A percentile compares a stretch with the other conserved stretches of the same genome.
These are phyloP conservation scores for Phylloporus sp. DNA, from an alignment of 768 basidiomycete species.

Conservation along the genomic window DNA sequence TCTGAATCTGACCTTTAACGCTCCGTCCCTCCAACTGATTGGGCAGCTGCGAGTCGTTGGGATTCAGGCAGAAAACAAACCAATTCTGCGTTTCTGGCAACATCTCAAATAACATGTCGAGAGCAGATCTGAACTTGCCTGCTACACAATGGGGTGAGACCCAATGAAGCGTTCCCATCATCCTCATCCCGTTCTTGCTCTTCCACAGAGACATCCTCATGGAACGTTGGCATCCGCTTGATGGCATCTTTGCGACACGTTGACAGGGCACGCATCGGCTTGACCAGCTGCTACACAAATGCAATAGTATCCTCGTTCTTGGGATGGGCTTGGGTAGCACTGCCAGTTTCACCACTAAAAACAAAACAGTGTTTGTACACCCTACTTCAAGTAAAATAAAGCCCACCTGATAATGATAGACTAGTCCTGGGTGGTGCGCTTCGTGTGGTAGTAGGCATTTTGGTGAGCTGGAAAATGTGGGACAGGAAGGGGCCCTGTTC, in stretches of 20 bases:
- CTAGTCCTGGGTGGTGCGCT: no score
- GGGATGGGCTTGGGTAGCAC: conserved; percentile 90
- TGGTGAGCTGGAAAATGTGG: no score
- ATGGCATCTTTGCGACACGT: conserved; percentile 76
- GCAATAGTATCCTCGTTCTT: conserved; percentile 94
- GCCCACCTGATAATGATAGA: no score
- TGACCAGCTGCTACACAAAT: conserved; percentile 86
- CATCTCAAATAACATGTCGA: conserved; percentile 83
- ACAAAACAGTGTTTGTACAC: no score
- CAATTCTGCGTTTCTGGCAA: conserved; percentile 86
- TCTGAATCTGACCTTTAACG: conserved; percentile 88
- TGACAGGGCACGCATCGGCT: conserved; percentile 91
- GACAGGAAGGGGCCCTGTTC: no score
- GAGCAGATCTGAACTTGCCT: conserved; percentile 80
- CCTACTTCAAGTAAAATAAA: no score
- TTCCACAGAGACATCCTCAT: conserved; percentile 19
- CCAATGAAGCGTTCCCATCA: conserved; percentile 30
- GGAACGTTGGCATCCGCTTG: conserved; percentile 45
- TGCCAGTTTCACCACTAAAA: no score
- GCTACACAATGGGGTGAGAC: conserved; percentile 58
- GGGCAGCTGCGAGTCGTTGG: conserved; percentile 92
- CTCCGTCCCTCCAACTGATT: conserved; percentile 90
- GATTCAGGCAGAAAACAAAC: conserved; percentile 90
- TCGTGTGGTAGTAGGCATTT: no score
- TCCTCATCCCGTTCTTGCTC: conserved; percentile 51